phyloP scores from a whole-genome alignment of 495 filamentous ascomycete species.

The Saxophila tyrrhenica region DNA sequence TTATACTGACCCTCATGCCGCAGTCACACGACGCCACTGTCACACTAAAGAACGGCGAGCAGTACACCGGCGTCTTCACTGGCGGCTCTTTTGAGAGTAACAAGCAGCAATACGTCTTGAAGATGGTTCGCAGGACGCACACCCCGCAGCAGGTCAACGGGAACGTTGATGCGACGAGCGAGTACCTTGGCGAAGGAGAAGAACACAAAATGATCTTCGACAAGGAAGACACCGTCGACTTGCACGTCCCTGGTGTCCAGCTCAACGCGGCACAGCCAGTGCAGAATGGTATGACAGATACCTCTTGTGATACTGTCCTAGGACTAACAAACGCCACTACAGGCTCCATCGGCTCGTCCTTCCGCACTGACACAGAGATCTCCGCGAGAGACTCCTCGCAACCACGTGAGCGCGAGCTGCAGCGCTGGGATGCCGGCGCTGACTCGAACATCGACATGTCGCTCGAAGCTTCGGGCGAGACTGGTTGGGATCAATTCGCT shows the following conservation, averaged over 20 bases:
- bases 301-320: neutral
- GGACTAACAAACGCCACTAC: neutral
- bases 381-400: slow-evolving; percentile 52
- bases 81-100: slow-evolving; percentile 44
- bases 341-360: slow-evolving; percentile 30
- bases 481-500: slow-evolving; percentile 85
- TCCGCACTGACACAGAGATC: slow-evolving; percentile 84
- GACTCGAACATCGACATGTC: slow-evolving; percentile 52
- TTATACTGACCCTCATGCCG: neutral
- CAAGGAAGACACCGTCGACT: slow-evolving; percentile 60
- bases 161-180: slow-evolving; percentile 35
- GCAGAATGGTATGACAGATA: slow-evolving; percentile 55
- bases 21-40: slow-evolving; percentile 61
- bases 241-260: slow-evolving; percentile 45
- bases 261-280: slow-evolving; percentile 41
- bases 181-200: slow-evolving; percentile 49
- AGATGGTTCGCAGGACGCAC: slow-evolving; percentile 67
- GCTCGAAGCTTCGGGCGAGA: slow-evolving; percentile 45
- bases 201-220: slow-evolving; percentile 71
- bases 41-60: slow-evolving; percentile 57
- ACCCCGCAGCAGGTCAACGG: slow-evolving; percentile 46
- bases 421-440: slow-evolving; percentile 71
- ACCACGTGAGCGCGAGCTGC: slow-evolving; percentile 58
- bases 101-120: slow-evolving; percentile 57
- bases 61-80: slow-evolving; percentile 61